A percentile compares a stretch with the other conserved stretches of the same genome.
Evolutionary conservation across 2,329 filamentous ascomycete genomes (phyloP).

Genomic region (Curvularia sp.): DNA sequence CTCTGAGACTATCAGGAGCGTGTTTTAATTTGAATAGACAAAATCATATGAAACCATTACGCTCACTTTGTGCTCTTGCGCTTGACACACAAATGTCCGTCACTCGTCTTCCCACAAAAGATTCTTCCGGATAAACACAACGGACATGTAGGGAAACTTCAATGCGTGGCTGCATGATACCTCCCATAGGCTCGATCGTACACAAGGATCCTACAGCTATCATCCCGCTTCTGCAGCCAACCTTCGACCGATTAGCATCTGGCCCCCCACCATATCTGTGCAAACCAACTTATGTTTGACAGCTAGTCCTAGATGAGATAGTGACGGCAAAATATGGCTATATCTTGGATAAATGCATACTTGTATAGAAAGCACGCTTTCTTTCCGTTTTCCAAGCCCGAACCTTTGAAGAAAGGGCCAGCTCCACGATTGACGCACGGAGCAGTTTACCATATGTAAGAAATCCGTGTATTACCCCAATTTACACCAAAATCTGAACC

Average conservation of each 20-base stretch:
- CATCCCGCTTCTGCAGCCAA: not conserved
- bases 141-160: not conserved
- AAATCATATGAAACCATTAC: not conserved
- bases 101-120: not conserved
- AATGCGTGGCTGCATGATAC: not conserved
- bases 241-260: not conserved
- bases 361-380: no score
- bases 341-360: no score
- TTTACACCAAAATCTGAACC: no score
- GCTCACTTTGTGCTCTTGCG: no score
- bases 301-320: no score
- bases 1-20: conserved; percentile 5
- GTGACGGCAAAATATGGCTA: no score
- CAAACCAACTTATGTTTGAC: no score
- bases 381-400: no score
- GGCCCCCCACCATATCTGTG: not conserved
- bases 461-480: no score
- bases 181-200: not conserved
- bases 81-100: not conserved
- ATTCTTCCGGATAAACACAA: not conserved
- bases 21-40: not conserved
- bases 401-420: no score
- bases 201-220: not conserved
- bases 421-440: no score
- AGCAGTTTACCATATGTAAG: no score